Evolutionary conservation across 192 early-diverging fungal genomes (phyloP), one percentile per base, ranked within the genome.

Genomic region (Dissophora ornata): DNA sequence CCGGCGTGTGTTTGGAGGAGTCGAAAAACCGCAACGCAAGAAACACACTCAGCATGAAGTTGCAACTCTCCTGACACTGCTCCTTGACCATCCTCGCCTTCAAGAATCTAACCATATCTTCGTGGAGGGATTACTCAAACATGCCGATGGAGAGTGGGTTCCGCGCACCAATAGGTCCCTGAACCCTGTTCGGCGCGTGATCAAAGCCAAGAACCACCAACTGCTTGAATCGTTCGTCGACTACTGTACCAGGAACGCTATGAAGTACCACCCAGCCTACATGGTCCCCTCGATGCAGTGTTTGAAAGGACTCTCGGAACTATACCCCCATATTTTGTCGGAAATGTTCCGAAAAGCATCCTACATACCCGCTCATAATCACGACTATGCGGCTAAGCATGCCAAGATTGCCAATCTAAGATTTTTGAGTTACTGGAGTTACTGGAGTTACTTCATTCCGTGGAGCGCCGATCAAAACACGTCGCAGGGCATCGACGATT

Each of bases 281-380:
- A 18, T 77, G 19, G 49, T 62, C 44, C 73, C 73, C 3, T 64
- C 65, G 0, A 36, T 77, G 3, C 73, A 77, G 24, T 77, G 73
- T 41, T 22, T 77, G 28, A 57, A 67, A 12, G 73, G 67, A 21
- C 51, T 77, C 18, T 67, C 64, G 3, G 73, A 77, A 2, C 52
- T 52, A 8, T 77, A 77, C 25, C 73, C 73, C 3, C 45, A 34
- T 18, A 40, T 67, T 8, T 30, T 77, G 9, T 51, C 42, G 13
- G 65, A 77, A 13, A 67, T 77, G 73, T 77, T 77, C 59, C 40
- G 59, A 24, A 66, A 46, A 28, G 73, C 73, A 0, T 77, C 73
- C 0, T 77, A 77, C 32, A 54, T 77, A 16, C 73, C 73, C 15
- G 73, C 65, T 1, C 65, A 67, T 49, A 77, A 77, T 22, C 10